Conservation (phyloP, 305 asterid genomes). For the Stenogyne calaminthoides region DNA sequence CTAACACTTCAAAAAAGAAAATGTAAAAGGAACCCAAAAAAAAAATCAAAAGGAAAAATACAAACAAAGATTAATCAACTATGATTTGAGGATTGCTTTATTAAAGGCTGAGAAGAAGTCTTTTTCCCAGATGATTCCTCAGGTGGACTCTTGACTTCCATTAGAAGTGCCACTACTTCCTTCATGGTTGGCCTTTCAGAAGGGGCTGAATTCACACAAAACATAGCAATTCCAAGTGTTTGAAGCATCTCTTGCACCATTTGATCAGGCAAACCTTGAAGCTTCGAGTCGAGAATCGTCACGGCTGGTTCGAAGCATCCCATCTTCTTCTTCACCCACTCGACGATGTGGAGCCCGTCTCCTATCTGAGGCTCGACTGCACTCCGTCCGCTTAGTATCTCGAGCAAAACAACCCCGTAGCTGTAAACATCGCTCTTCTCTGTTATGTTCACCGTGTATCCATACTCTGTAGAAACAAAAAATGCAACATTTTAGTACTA, state of each 20-base stretch:
- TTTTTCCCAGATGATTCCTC: slow-evolving; percentile 67
- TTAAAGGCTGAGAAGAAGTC: slow-evolving; percentile 86
- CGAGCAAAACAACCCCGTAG: slow-evolving; percentile 87
- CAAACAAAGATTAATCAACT: slow-evolving; percentile 38
- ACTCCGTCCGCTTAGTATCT: slow-evolving; percentile 81
- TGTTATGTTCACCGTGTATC: slow-evolving; percentile 83
- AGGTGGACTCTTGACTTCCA: slow-evolving; percentile 85
- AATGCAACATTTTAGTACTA: background rate
- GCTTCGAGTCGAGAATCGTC: slow-evolving; percentile 71
- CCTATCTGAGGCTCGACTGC: slow-evolving; percentile 78
- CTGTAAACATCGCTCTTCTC: slow-evolving; percentile 96
- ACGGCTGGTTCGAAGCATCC: slow-evolving; percentile 93
- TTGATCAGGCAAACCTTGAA: slow-evolving; percentile 79
- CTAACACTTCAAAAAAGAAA: background rate
- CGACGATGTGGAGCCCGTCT: slow-evolving; percentile 88
- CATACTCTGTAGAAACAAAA: slow-evolving; percentile 64
- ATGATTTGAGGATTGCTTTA: slow-evolving; percentile 68
- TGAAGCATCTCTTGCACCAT: slow-evolving; percentile 98
- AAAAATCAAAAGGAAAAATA: background rate
- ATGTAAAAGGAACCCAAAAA: background rate
- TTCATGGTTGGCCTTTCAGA: slow-evolving; percentile 92
- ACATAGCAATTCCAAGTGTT: slow-evolving; percentile 93
- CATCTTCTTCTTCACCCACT: slow-evolving; percentile 97
- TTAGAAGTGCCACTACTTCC: slow-evolving; percentile 90
- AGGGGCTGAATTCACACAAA: slow-evolving; percentile 90